Evolutionary conservation across 2,329 filamentous ascomycete genomes (phyloP), one percentile per base, ranked within the genome.

Genomic region (Epichloe sp.): DNA sequence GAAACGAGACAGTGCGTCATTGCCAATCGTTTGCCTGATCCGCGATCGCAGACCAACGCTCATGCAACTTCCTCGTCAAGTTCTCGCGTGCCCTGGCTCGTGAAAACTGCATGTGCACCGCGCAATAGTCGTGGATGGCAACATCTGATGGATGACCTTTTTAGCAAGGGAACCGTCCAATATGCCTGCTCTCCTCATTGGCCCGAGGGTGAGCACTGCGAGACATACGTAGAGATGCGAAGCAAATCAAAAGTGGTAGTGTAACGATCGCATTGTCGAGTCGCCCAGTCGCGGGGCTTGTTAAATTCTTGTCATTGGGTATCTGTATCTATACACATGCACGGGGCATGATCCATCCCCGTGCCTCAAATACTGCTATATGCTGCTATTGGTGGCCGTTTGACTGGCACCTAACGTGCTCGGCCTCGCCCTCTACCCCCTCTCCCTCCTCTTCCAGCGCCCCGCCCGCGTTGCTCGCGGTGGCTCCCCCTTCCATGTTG

Each of bases 401-500:
- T 31, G 31, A 31, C 31, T 31, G 31, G 3, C 31, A 31, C 31
- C 31, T 31, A 31, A 11, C 57, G 53, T 41, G 58, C 53, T 17
- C 56, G 48, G 23, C 52, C 52, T 37, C 51, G 26, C 12, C 40
- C 52, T 26, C 52, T 44, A 2, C 57, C 49, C 2, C 55, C 53
- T 26, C 56, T 50, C 19, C 62, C 54, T 31, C 62, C 61, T 34
- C 62, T 56, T 41, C 63, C 59, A 43, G 60, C 59, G 35, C 62
- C 55, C 31, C 63, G 59, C 36, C 63, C 56, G 6, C 59, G 55
- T 14, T 56, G 46, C 14, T 51, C 52, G 38, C 53, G 55, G 4
- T 57, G 57, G 3, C 57, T 59, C 59, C 60, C 42, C 42, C 62
- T 46, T 38, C 54, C 56, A 14, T 47, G 43, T 10, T 56, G 55